These are phyloP conservation scores for Allium cepa DNA, from an alignment of 106 monocot species.

Conservation along the genomic window DNA sequence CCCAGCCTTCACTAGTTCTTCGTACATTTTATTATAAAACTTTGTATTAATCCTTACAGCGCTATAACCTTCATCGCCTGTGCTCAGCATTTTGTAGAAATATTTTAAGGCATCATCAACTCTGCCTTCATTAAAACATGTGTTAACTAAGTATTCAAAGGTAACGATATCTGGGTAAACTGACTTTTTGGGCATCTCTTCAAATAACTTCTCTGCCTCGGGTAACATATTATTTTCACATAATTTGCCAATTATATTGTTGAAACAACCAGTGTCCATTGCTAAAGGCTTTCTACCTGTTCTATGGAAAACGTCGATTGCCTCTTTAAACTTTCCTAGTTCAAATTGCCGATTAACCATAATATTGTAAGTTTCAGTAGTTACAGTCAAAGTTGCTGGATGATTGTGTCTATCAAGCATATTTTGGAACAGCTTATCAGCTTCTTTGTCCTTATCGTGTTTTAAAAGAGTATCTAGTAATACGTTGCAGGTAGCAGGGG, in stretches of 20 bases:
- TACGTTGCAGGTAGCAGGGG: conserved; percentile 57
- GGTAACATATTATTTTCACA: conserved; percentile 49
- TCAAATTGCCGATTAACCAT: conserved; percentile 89
- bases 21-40: conserved; percentile 61
- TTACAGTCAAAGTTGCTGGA: conserved; percentile 46
- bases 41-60: conserved; percentile 38
- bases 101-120: conserved; percentile 57
- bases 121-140: conserved; percentile 43
- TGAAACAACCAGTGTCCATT: conserved; percentile 83
- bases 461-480: conserved; percentile 60
- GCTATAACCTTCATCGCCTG: conserved; percentile 24
- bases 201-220: conserved; percentile 70
- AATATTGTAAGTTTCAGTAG: conserved; percentile 79
- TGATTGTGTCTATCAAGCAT: conserved; percentile 70
- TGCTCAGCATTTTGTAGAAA: conserved; percentile 43
- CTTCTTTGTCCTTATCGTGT: conserved; percentile 66
- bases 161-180: conserved; percentile 55
- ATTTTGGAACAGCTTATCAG: conserved; percentile 46
- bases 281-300: conserved; percentile 51
- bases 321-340: conserved; percentile 54
- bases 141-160: conserved; percentile 62
- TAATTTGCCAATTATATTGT: conserved; percentile 91
- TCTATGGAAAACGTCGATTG: conserved; percentile 71
- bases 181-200: conserved; percentile 66
- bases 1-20: conserved; percentile 66